These are phyloP conservation scores for Oryza punctata DNA, from an alignment of 176 grass and related monocot genomes.

Conservation along the genomic window DNA sequence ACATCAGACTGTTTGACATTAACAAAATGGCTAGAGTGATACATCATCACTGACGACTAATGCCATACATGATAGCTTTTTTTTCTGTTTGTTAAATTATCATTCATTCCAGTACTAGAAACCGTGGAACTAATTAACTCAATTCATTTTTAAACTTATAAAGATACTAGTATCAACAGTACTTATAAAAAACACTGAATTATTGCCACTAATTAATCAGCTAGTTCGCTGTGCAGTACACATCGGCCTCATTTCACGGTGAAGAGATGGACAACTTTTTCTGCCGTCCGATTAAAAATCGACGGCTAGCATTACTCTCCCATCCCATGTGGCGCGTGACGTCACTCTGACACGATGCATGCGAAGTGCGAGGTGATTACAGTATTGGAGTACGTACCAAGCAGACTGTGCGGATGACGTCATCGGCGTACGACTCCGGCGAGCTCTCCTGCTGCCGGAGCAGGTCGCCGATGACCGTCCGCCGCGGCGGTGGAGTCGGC, in stretches of 20 bases:
- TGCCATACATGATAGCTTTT: neutral
- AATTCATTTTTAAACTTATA: neutral
- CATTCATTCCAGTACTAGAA: too few relatives aligned
- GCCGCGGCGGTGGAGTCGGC: neutral
- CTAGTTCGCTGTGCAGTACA: neutral
- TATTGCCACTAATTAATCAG: constrained; percentile 24
- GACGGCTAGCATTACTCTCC: neutral
- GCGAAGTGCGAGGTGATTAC: too few relatives aligned
- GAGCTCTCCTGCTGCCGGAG: constrained; percentile 45
- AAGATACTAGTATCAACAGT: neutral
- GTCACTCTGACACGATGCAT: neutral
- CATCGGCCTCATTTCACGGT: neutral
- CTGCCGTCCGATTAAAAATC: neutral
- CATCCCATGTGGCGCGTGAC: neutral
- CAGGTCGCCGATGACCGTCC: constrained; percentile 59
- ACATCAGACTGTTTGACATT: constrained; percentile 19
- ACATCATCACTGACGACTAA: neutral
- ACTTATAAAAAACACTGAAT: neutral
- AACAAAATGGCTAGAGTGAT: neutral
- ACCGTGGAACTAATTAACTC: neutral
- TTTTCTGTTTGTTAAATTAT: too few relatives aligned
- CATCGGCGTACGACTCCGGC: constrained; percentile 59
- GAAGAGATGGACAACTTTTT: neutral
- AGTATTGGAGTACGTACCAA: constrained; percentile 43
- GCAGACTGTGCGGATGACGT: constrained; percentile 53